Percentiles rank a stretch among this genome's conserved stretches.
These are phyloP conservation scores for Pythium vanterpoolii DNA, from an alignment of 352 stramenopile species.

Conservation along the genomic window DNA sequence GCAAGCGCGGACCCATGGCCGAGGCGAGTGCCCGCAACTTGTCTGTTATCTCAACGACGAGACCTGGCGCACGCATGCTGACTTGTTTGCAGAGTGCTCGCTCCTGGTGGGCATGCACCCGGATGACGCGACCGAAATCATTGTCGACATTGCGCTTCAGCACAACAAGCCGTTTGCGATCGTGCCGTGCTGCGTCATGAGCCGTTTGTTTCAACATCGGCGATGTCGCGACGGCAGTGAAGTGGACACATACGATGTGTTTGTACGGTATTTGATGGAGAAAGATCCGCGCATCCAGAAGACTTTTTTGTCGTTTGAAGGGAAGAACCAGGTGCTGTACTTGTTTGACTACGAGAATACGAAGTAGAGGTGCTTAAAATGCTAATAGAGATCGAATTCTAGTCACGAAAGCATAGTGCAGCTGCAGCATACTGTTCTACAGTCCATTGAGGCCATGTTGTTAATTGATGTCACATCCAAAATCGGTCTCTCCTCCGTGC, in stretches of 20 bases:
- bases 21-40: conserved; percentile 51
- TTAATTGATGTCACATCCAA: too few species aligned
- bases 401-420: neutral
- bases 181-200: conserved; percentile 97
- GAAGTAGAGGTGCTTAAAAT: too few species aligned
- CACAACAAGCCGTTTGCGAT: conserved; percentile 93
- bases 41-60: conserved; percentile 56
- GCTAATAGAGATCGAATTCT: too few species aligned
- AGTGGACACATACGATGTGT: conserved; percentile 79
- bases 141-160: conserved; percentile 89
- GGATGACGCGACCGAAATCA: conserved; percentile 94
- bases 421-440: neutral
- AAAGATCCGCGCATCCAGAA: conserved; percentile 68
- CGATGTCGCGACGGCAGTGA: conserved; percentile 46
- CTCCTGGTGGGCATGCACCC: conserved; percentile 94
- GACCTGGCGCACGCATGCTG: conserved; percentile 38
- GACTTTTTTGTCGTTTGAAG: conserved; percentile 73
- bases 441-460: too few species aligned
- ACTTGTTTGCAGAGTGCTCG: conserved; percentile 77
- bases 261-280: conserved; percentile 77
- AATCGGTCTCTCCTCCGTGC: too few species aligned
- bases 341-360: conserved; percentile 53
- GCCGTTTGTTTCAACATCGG: conserved; percentile 85
- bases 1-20: conserved; percentile 23
- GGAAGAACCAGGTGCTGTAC: conserved; percentile 85